Evolutionary conservation across 208 protist species (phyloP).

Genomic region (Wallacemonas sp.): DNA sequence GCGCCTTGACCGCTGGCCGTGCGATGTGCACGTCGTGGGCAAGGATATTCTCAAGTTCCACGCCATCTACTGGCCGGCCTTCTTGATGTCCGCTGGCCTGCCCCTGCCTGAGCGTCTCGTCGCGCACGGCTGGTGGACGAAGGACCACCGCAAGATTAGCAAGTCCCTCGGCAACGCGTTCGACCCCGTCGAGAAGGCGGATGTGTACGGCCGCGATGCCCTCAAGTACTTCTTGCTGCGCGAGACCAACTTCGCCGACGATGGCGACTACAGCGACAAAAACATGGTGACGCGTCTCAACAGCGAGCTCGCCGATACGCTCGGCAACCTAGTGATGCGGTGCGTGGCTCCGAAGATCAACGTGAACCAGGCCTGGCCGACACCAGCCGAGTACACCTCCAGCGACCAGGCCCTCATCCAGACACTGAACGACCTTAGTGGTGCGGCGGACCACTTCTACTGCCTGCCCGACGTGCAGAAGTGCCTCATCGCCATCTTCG

Average conservation of each 20-base stretch:
- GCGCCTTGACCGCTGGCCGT: constrained; percentile 67
- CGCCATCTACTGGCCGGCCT: constrained; percentile 99
- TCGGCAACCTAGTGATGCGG: constrained; percentile 93
- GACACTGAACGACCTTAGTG: constrained; percentile 59
- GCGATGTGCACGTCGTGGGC: constrained; percentile 94
- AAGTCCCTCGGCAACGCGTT: constrained; percentile 98
- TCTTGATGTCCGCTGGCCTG: constrained; percentile 95
- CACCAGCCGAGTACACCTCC: constrained; percentile 65
- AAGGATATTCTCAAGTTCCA: constrained; percentile 99
- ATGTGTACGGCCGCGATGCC: constrained; percentile 88
- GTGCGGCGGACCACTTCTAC: constrained; percentile 84
- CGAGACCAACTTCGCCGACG: constrained; percentile 94
- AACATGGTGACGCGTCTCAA: constrained; percentile 89
- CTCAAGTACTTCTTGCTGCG: constrained; percentile 96
- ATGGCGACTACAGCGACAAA: constrained; percentile 95
- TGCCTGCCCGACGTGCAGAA: constrained; percentile 85
- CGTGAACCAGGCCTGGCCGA: constrained; percentile 66
- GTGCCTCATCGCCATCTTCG: constrained; percentile 85
- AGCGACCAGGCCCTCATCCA: constrained; percentile 63
- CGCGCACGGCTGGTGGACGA: constrained; percentile 96
- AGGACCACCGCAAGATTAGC: constrained; percentile 95
- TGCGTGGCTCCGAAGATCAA: constrained; percentile 87
- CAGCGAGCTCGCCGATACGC: constrained; percentile 93
- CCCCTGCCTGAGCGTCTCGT: constrained; percentile 91
- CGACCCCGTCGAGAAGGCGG: constrained; percentile 86